These are phyloP conservation scores for Coccomyxa sp. DNA, from an alignment of 139 green algal species.

Conservation along the genomic window DNA sequence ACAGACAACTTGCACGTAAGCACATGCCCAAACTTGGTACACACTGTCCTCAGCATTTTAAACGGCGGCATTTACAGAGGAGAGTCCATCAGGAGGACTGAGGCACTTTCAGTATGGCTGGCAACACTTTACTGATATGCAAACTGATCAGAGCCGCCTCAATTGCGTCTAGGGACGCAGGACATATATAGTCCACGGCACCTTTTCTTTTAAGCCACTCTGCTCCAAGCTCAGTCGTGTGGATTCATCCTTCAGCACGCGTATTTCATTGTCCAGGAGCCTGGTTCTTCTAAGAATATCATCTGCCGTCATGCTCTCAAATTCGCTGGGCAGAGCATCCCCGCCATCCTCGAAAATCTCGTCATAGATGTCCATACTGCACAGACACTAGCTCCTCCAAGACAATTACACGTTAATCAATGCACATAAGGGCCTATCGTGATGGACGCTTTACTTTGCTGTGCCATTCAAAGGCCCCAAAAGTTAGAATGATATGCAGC, in stretches of 20 bases:
- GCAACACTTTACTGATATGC: no score
- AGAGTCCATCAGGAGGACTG: not conserved
- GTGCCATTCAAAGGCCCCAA: no score
- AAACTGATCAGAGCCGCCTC: no score
- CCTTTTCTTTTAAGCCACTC: conserved; percentile 53
- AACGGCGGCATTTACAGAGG: not conserved
- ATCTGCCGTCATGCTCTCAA: conserved; percentile 80
- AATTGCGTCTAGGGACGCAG: no score
- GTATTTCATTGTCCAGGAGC: conserved; percentile 96
- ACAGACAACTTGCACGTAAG: no score
- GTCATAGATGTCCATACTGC: conserved; percentile 26
- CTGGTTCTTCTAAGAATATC: conserved; percentile 76
- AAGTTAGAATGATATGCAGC: no score
- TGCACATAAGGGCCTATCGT: no score
- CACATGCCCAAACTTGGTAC: no score
- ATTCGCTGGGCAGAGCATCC: conserved; percentile 83
- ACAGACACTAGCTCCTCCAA: no score
- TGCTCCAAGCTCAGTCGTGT: conserved; percentile 84
- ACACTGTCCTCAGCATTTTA: not conserved
- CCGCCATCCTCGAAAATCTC: conserved; percentile 35
- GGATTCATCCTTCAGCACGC: conserved; percentile 92
- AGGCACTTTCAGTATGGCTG: no score
- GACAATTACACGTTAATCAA: no score
- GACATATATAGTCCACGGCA: not conserved
- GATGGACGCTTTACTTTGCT: no score